Percentiles rank a stretch among this genome's conserved stretches.
Evolutionary conservation across 768 basidiomycete genomes (phyloP).

Genomic region (Rhizopogon roseolus): DNA sequence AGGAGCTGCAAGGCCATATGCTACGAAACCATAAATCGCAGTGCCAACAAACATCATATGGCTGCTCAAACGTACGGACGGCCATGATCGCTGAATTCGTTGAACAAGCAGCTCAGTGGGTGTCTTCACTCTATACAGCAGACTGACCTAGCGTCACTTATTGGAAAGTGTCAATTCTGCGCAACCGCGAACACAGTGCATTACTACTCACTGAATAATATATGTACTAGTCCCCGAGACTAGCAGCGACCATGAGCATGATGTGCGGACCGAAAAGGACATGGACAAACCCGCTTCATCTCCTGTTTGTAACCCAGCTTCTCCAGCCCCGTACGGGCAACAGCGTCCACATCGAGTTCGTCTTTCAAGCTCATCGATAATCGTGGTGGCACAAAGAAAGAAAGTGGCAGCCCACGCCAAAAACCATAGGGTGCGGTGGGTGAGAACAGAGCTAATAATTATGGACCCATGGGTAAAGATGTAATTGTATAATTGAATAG

Average conservation of each 20-base stretch:
- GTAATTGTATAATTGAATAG: background rate
- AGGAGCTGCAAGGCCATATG: constrained; percentile 52
- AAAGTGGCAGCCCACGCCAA: background rate
- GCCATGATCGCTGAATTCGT: constrained; percentile 48
- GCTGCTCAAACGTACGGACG: constrained; percentile 43
- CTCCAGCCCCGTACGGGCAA: constrained; percentile 34
- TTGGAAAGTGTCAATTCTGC: constrained; percentile 10
- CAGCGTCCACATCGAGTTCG: constrained; percentile 14
- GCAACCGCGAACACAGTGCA: background rate
- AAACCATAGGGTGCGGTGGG: background rate
- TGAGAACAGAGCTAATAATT: background rate
- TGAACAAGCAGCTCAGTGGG: constrained; percentile 2
- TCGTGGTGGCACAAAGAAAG: background rate
- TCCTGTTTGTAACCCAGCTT: constrained; percentile 54
- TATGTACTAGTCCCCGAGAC: constrained; percentile 48
- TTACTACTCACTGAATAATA: constrained; percentile 47
- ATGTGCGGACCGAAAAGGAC: background rate
- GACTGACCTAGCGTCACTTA: constrained; percentile 43
- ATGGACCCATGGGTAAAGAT: too few relatives aligned
- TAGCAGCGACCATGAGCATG: constrained; percentile 11
- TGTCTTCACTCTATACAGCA: background rate
- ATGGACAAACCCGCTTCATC: constrained; percentile 39
- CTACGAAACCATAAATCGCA: constrained; percentile 24
- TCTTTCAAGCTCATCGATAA: constrained; percentile 10
- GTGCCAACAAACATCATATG: background rate